phyloP scores from a whole-genome alignment of 1,139 yeast species.

The Sugiyamaella novakii region DNA sequence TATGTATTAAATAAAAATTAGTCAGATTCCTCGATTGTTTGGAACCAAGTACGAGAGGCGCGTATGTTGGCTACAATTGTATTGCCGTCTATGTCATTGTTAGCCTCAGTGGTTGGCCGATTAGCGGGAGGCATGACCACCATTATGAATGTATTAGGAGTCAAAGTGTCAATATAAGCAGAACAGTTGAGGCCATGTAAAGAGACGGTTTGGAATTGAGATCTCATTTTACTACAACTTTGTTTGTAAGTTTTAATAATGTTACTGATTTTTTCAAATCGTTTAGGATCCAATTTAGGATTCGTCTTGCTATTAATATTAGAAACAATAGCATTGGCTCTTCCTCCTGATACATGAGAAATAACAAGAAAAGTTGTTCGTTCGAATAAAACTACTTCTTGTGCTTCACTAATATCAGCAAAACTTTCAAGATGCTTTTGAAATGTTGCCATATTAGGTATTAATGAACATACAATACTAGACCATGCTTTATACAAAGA shows the following conservation, averaged over 20 bases:
- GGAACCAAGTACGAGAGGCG: conserved; percentile 69
- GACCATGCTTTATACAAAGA: conserved; percentile 97
- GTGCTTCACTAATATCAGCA: conserved; percentile 77
- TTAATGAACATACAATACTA: conserved; percentile 87
- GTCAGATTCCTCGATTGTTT: conserved; percentile 47
- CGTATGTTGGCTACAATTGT: conserved; percentile 66
- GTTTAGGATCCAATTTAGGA: conserved; percentile 67
- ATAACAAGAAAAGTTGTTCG: conserved; percentile 92
- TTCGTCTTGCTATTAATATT: conserved; percentile 20
- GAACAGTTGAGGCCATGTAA: conserved; percentile 73
- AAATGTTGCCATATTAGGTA: conserved; percentile 85
- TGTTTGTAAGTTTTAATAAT: conserved; percentile 94
- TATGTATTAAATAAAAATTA: not conserved
- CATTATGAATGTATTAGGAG: conserved; percentile 77
- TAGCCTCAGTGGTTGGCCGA: conserved; percentile 35
- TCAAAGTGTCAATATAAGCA: conserved; percentile 69
- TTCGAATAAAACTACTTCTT: conserved; percentile 89
- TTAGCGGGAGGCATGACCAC: conserved; percentile 51
- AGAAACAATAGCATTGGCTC: not conserved
- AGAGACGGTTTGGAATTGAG: conserved; percentile 77
- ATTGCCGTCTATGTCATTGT: conserved; percentile 58
- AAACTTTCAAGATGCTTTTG: conserved; percentile 76
- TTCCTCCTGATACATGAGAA: conserved; percentile 51
- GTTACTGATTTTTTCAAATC: conserved; percentile 92
- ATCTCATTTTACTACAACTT: conserved; percentile 82